Conservation (phyloP, 139 green algal genomes). For the Auxenochlorella pyrenoidosa region DNA sequence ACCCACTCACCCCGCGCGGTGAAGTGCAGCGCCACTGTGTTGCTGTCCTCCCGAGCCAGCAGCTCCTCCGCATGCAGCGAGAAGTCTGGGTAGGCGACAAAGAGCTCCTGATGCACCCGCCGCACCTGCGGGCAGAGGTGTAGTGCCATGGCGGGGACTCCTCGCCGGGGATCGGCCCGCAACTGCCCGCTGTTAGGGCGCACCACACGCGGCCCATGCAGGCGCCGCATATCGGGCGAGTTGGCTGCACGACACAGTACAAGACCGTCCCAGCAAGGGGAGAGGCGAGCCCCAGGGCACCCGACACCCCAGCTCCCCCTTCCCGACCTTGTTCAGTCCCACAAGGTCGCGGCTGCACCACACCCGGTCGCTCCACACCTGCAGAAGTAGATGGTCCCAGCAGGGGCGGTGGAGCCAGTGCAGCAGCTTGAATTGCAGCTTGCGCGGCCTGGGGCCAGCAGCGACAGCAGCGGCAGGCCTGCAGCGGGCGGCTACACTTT, state of each 20-base stretch:
- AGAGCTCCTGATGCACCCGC: background rate
- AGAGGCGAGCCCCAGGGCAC: no score
- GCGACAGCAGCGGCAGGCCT: background rate
- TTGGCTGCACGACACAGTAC: no score
- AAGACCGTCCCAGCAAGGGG: no score
- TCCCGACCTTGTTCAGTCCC: background rate
- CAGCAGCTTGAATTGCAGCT: background rate
- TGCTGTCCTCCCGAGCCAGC: background rate
- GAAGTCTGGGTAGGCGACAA: slow-evolving; percentile 15
- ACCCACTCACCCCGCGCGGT: background rate
- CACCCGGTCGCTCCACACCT: slow-evolving; percentile 18
- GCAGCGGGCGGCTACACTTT: no score
- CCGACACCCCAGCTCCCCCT: background rate
- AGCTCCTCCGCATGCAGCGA: slow-evolving; percentile 7
- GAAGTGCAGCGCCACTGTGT: slow-evolving; percentile 26
- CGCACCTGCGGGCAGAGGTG: background rate
- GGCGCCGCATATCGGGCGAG: no score
- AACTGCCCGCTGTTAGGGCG: no score
- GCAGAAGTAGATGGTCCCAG: background rate
- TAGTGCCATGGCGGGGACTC: no score
- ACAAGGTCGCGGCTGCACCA: background rate
- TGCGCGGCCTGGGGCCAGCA: background rate
- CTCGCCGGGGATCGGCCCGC: no score
- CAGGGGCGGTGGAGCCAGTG: background rate
- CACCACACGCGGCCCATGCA: no score